Evolutionary conservation across 164 flowering plant species (phyloP), one percentile per base, ranked within the genome.

Genomic region (Stephania japonica): DNA sequence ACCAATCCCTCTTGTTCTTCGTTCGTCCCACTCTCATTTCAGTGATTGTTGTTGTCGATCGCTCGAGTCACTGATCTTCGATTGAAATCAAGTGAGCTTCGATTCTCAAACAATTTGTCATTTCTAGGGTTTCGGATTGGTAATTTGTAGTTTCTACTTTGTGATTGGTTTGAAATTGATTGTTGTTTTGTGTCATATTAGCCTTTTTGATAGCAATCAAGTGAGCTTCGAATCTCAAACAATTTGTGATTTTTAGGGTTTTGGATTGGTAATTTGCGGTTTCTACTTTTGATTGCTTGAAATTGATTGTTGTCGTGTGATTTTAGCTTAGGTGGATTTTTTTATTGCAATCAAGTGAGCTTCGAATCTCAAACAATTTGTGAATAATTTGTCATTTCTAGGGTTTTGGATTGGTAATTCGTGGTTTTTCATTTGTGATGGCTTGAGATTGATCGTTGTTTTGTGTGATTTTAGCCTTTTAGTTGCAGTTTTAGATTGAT

Each of bases 81-180:
- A 25, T 44, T 42, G 44, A 18, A 24, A 24, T 14, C 23, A 49
- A 59, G 72, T 77, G 21, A 77, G 68, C 68, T 56, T 38, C 8
- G 49, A 7, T 19, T 16, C 42, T 10, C 61, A 25, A 32, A 32
- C 38, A 42, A 5, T 27, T 53, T 41, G 8, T 19, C 43, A 25
- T 66, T 65, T 64, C 43, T 50, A 44, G 62, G 64, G 65, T 21
- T 67, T 73, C 7, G 50, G 50, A 44, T 8, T 44, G 14, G 14
- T 69, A 23, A 6, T 67, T 53, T 73, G 32, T 24, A 3, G 11
- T 42, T 42, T 16, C 14, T 44, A 44, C 50, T 44, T 1, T 44
- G 50, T 44, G 14, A 44, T 44, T 44, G 10, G 10, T 9, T 44
- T 44, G 50, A 44, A 44, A 13, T 32, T 4, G 38, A 32, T 32